Conservation (phyloP, 2,329 filamentous ascomycete species). For the Fusarium tupiense region DNA sequence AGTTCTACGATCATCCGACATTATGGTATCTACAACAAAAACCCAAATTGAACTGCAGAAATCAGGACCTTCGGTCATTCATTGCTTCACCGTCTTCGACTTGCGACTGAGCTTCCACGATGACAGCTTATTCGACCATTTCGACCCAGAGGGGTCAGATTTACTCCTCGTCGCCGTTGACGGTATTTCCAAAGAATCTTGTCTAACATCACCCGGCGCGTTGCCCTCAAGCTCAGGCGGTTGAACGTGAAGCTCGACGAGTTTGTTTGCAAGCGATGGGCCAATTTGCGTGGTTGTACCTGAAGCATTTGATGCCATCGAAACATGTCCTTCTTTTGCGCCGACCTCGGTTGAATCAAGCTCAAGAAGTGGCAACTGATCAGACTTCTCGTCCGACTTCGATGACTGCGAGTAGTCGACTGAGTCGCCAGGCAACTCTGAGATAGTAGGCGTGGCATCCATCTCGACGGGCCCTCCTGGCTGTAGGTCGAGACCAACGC, state of each 20-base stretch:
- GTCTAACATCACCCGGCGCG: background rate
- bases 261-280: background rate
- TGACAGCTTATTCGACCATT: conserved; percentile 33
- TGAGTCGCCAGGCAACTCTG: conserved; percentile 21
- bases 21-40: background rate
- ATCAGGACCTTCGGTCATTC: background rate
- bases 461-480: conserved; percentile 5
- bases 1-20: background rate
- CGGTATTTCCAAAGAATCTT: conserved; percentile 10
- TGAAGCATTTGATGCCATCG: background rate
- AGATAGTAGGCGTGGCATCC: background rate
- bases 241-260: conserved; percentile 24
- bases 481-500: background rate
- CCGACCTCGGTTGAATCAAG: conserved; percentile 23
- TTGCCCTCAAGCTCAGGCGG: conserved; percentile 35
- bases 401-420: background rate
- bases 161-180: background rate
- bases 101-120: conserved; percentile 37
- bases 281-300: background rate
- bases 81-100: conserved; percentile 31
- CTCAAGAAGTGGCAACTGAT: conserved; percentile 2
- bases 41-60: background rate
- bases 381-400: background rate
- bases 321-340: background rate
- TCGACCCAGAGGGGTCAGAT: conserved; percentile 5